Conservation (phyloP, 495 filamentous ascomycete species). For the Rhypophila decipiens region DNA sequence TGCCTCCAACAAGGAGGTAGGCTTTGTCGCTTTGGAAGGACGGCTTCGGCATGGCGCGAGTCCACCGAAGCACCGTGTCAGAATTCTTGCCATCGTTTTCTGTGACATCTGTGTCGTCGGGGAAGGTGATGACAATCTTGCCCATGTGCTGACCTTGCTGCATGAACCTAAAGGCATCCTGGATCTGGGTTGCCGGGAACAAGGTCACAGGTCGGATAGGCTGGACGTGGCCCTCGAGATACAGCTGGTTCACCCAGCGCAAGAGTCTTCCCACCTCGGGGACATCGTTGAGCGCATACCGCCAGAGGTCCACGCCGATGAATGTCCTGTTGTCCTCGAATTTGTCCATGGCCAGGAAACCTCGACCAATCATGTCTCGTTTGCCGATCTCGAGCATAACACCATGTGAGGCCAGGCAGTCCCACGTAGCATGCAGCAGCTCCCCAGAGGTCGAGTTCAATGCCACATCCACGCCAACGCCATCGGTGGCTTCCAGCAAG, state of each 20-base stretch:
- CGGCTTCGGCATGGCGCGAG: conserved; percentile 6
- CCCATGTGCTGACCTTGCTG: conserved; percentile 35
- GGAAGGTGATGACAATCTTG: conserved; percentile 36
- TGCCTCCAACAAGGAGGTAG: conserved; percentile 40
- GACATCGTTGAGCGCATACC: neutral
- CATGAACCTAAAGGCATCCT: conserved; percentile 36
- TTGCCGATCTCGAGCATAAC: conserved; percentile 47
- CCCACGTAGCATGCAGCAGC: conserved; percentile 40
- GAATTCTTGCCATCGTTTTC: neutral
- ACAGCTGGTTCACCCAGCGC: conserved; percentile 13
- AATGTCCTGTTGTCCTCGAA: conserved; percentile 39
- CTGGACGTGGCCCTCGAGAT: neutral
- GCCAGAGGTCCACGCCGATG: conserved; percentile 33
- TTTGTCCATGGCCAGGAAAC: conserved; percentile 32
- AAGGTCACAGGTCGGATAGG: conserved; percentile 37
- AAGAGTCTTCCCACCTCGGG: conserved; percentile 18
- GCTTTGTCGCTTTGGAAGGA: neutral
- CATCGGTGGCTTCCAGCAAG: conserved; percentile 37
- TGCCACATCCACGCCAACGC: conserved; percentile 44
- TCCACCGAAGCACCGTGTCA: conserved; percentile 11
- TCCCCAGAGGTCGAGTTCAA: conserved; percentile 49
- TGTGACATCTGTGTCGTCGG: neutral
- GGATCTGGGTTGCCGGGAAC: conserved; percentile 22
- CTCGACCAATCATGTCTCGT: conserved; percentile 16
- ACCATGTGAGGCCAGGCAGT: conserved; percentile 43